Percentiles rank a stretch among this genome's conserved stretches.
Evolutionary conservation across 148 eudicot species (phyloP).

Genomic region (Vaccinium myrtillus): DNA sequence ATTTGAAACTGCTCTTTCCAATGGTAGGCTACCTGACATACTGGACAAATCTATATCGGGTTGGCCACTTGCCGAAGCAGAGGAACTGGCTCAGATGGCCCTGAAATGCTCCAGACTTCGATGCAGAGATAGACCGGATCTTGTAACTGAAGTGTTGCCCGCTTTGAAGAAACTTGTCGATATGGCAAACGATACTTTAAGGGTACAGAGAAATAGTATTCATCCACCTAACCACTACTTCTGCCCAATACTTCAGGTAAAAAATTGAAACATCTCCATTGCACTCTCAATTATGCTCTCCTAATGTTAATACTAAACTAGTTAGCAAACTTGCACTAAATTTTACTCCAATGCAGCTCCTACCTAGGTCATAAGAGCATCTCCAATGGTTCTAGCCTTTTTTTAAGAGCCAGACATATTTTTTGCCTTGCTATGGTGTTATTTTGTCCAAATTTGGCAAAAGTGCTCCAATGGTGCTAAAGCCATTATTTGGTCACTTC

Average conservation of each 20-base stretch:
- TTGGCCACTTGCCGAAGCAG: constrained; percentile 69
- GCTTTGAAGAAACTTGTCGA: constrained; percentile 63
- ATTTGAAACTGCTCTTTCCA: constrained; percentile 56
- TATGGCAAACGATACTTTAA: constrained; percentile 51
- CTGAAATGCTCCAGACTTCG: constrained; percentile 63
- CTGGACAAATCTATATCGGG: constrained; percentile 56
- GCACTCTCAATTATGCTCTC: neutral
- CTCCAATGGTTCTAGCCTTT: no score
- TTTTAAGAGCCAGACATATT: no score
- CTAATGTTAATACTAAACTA: neutral
- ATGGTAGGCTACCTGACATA: constrained; percentile 45
- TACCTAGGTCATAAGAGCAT: neutral
- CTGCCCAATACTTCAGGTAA: constrained; percentile 77
- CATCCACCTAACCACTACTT: constrained; percentile 65
- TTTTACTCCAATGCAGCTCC: neutral
- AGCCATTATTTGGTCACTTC: no score
- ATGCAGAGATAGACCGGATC: constrained; percentile 87
- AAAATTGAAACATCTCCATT: neutral
- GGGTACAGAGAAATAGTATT: constrained; percentile 28
- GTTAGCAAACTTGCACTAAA: neutral
- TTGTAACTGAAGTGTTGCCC: constrained; percentile 67
- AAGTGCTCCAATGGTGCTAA: no score
- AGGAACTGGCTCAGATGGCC: constrained; percentile 58
- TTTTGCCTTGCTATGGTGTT: no score
- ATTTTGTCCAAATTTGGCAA: no score